Evolutionary conservation across 2,329 filamentous ascomycete genomes (phyloP), one percentile per base, ranked within the genome.

Genomic region (Fusarium anguioides): DNA sequence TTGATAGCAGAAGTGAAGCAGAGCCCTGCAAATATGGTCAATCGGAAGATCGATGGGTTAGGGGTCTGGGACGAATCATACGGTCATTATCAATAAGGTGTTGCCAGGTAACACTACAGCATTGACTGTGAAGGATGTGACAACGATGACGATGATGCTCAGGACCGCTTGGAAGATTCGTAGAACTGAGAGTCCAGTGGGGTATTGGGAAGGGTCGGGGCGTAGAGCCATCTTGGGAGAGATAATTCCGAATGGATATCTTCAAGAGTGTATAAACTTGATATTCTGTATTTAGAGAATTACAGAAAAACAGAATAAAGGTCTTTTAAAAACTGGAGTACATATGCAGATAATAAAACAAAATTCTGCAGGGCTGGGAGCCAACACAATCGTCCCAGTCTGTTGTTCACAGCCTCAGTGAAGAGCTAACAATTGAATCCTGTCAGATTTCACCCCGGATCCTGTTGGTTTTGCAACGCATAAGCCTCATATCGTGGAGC

Each of bases 141-240:
- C 76, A 15, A 80, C 84, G 3, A 87, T 74, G 26, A 82, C 75
- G 33, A 82, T 60, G 35, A 87, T 51, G 18, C 78, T 77, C 15
- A 87, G 63, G 17, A 84, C 64, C 18, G 85, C 75, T 72, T 85
- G 82, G 53, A 81, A 66, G 31, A 83, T 79, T 29, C 83, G 80
- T 8, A 84, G 56, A 39, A 75, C 76, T 31, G 82, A 78, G 72
- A 83, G 83, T 20, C 77, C 78, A 36, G 69, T 75, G 17, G 83
- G 82, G 36, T 82, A 83, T 26, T 77, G 53, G n/a, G 81, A 82
- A 23, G 84, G 23, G 27, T 64, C 47, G 3, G 58, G 58, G 33
- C 39, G 39, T n/a, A 35, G 39, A 5, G 47, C 44, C 64, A 66
- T 64, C 4, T 20, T 21, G 21, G 6, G 14, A 1, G 4, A 3